These are phyloP conservation scores for Zasmidium angulare DNA, from an alignment of 2,329 filamentous ascomycete genomes.

Conservation along the genomic window DNA sequence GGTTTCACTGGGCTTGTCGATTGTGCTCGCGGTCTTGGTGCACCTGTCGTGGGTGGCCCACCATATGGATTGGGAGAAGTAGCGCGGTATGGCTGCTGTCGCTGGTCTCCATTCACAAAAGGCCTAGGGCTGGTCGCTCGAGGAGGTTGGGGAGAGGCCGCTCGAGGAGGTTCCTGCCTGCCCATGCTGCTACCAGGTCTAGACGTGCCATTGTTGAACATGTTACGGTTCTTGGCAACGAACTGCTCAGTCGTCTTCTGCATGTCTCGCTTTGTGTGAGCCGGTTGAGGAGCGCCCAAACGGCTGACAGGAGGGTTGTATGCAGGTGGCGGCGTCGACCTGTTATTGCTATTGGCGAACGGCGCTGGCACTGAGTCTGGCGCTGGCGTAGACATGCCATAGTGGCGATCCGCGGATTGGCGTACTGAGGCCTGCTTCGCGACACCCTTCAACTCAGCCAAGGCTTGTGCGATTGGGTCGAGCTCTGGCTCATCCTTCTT, in stretches of 20 bases:
- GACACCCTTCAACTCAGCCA: slow-evolving; percentile 89
- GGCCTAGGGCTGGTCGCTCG: slow-evolving; percentile 60
- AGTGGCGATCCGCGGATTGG: slow-evolving; percentile 94
- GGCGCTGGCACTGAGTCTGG: slow-evolving; percentile 47
- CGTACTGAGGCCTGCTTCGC: slow-evolving; percentile 76
- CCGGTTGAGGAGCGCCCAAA: slow-evolving; percentile 84
- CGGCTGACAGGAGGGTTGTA: slow-evolving; percentile 78
- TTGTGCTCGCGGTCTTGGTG: slow-evolving; percentile 36
- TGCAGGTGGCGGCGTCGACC: slow-evolving; percentile 80
- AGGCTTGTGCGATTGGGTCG: slow-evolving; percentile 87
- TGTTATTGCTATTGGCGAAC: slow-evolving; percentile 44
- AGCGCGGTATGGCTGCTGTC: slow-evolving; percentile 47
- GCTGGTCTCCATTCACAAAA: slow-evolving; percentile 38
- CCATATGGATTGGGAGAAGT: slow-evolving; percentile 66
- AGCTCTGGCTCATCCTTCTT: slow-evolving; percentile 51
- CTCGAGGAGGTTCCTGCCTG: slow-evolving; percentile 39
- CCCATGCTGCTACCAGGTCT: slow-evolving; percentile 28
- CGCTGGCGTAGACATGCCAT: slow-evolving; percentile 84
- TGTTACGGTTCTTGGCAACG: slow-evolving; percentile 74
- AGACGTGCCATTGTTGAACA: slow-evolving; percentile 58
- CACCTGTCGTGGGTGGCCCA: slow-evolving; percentile 26
- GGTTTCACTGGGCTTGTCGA: slow-evolving; percentile 44
- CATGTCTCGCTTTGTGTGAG: slow-evolving; percentile 92
- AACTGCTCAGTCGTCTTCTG: slow-evolving; percentile 91
- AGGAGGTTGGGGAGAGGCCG: slow-evolving; percentile 67